phyloP scores from a whole-genome alignment of 495 filamentous ascomycete species.

The Apiosordaria backusii region DNA sequence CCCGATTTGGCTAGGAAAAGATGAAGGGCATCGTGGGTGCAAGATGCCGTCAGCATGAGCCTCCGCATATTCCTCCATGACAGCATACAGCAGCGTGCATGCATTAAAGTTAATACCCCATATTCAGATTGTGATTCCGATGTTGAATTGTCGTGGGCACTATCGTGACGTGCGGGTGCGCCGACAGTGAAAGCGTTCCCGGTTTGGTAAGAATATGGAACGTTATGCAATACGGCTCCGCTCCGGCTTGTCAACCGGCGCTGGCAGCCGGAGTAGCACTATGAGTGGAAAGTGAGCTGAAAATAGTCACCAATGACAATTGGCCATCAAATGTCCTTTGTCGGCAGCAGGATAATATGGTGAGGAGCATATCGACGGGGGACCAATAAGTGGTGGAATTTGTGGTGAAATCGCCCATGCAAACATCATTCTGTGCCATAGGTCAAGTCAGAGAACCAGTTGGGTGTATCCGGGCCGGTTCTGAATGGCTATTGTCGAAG shows the following conservation, averaged over 20 bases:
- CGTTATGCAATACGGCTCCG: slow-evolving; percentile 12
- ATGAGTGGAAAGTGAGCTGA: slow-evolving; percentile 10
- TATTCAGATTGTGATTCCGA: slow-evolving; percentile 9
- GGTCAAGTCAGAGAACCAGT: not conserved
- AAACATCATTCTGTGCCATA: not conserved
- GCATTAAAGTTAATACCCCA: slow-evolving; percentile 9
- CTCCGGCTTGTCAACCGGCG: slow-evolving; percentile 17
- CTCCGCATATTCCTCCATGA: slow-evolving; percentile 9
- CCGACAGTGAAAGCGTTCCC: not conserved
- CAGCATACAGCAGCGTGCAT: slow-evolving; percentile 13
- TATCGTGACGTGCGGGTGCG: not conserved
- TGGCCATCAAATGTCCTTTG: not conserved
- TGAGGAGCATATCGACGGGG: not conserved
- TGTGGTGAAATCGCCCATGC: no score
- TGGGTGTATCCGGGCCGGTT: not conserved
- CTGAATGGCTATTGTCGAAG: not conserved
- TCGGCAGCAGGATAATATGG: not conserved
- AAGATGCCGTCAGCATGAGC: not conserved
- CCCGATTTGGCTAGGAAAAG: not conserved
- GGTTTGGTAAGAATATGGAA: slow-evolving; percentile 1
- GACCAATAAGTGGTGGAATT: not conserved
- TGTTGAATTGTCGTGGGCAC: not conserved
- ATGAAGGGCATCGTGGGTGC: not conserved
- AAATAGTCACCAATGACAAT: slow-evolving; percentile 15
- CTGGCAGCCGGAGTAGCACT: slow-evolving; percentile 16